These are phyloP conservation scores for Bonia amplexicaulis DNA, from an alignment of 176 grass and related monocot species.

Conservation along the genomic window DNA sequence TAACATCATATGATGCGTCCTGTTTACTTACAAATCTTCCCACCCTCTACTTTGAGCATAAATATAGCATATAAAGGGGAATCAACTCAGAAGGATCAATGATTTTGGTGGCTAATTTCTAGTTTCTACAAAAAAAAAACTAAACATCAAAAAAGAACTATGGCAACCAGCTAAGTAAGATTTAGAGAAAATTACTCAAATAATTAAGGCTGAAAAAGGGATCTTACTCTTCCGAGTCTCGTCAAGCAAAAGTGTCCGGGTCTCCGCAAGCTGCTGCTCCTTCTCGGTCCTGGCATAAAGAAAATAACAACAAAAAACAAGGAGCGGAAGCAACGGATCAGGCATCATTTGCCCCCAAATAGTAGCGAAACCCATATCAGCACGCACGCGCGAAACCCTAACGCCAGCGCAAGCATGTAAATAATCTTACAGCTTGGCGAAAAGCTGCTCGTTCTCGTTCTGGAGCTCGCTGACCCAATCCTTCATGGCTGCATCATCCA, in stretches of 20 bases:
- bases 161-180: background rate
- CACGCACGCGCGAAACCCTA: background rate
- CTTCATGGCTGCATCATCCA: slow-evolving; percentile 26
- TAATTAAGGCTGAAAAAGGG: background rate
- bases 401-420: background rate
- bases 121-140: background rate
- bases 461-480: slow-evolving; percentile 28
- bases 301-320: slow-evolving; percentile 6
- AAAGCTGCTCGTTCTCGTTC: slow-evolving; percentile 41
- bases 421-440: slow-evolving; percentile 41
- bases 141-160: background rate
- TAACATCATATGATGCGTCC: background rate
- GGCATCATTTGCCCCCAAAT: background rate
- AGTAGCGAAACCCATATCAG: background rate
- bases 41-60: background rate
- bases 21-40: background rate
- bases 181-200: background rate
- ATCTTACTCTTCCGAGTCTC: slow-evolving; percentile 27
- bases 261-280: slow-evolving; percentile 26
- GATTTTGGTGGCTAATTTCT: background rate
- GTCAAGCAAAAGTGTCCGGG: slow-evolving; percentile 2
- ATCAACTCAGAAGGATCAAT: background rate
- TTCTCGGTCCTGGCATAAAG: slow-evolving; percentile 30
- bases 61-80: background rate
- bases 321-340: background rate